A percentile compares a stretch with the other conserved stretches of the same genome.
phyloP scores from a whole-genome alignment of 1,284 basidiomycete genomes.

The Ustilago lituana region DNA sequence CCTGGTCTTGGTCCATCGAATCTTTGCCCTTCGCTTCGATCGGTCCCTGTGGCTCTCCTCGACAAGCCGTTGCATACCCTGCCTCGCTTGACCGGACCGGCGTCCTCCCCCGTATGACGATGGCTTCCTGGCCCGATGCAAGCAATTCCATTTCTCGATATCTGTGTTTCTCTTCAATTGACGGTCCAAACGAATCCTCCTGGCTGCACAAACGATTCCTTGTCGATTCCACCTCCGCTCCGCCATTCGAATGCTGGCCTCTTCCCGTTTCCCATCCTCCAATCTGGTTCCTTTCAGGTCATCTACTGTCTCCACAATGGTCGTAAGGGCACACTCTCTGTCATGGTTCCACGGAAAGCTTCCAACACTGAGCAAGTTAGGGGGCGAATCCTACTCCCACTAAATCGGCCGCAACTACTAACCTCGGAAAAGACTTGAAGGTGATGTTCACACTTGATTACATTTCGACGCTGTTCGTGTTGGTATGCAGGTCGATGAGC shows the following conservation, averaged over 20 bases:
- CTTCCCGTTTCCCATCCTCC: not conserved
- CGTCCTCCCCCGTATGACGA: constrained; percentile 5
- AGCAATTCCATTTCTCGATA: constrained; percentile 17
- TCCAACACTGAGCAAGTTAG: too few species aligned
- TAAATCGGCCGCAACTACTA: too few species aligned
- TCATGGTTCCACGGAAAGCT: too few species aligned
- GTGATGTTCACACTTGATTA: too few species aligned
- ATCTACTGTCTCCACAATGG: too few species aligned
- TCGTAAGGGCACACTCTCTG: too few species aligned
- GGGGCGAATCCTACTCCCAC: too few species aligned
- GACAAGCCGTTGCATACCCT: constrained; percentile 3
- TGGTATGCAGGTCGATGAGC: too few species aligned
- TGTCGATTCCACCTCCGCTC: not conserved
- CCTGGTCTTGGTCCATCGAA: constrained; percentile 17
- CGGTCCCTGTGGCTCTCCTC: not conserved
- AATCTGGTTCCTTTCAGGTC: not conserved
- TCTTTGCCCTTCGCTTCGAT: not conserved
- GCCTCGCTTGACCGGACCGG: not conserved
- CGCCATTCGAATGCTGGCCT: not conserved
- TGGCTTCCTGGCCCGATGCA: constrained; percentile 7
- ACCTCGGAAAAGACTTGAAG: too few species aligned
- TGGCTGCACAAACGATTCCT: constrained; percentile 4
- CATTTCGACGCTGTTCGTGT: too few species aligned
- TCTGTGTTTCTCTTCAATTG: constrained; percentile 1
- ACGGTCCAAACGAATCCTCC: constrained; percentile 1